phyloP scores from a whole-genome alignment of 78 protist species.

The Protostelium mycophagum region DNA sequence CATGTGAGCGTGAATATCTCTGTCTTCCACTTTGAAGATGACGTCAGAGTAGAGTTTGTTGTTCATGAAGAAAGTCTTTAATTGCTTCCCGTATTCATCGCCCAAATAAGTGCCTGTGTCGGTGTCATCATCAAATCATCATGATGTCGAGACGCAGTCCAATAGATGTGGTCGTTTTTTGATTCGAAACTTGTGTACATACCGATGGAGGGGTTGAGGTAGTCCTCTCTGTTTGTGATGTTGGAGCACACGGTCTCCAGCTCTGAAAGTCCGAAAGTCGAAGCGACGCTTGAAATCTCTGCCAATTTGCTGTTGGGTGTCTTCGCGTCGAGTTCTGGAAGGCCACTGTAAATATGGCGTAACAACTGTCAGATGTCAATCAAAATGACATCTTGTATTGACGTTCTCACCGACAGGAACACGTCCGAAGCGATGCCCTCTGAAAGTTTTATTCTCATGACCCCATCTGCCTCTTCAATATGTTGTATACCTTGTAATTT shows the following conservation, averaged over 20 bases:
- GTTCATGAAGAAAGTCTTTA: slow-evolving; percentile 41
- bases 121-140: background rate
- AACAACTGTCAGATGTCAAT: background rate
- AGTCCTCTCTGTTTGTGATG: slow-evolving; percentile 21
- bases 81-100: slow-evolving; percentile 37
- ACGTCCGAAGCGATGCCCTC: too few species aligned
- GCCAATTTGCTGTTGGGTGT: slow-evolving; percentile 17
- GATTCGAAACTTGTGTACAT: too few species aligned
- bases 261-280: slow-evolving; percentile 12
- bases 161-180: too few species aligned
- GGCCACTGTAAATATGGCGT: slow-evolving; percentile 41
- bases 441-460: too few species aligned
- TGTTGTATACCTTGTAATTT: too few species aligned
- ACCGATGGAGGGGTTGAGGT: slow-evolving; percentile 50
- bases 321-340: slow-evolving; percentile 14
- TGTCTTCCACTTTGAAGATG: slow-evolving; percentile 42
- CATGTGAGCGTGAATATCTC: slow-evolving; percentile 41
- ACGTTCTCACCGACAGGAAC: too few species aligned
- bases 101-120: slow-evolving; percentile 38
- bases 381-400: too few species aligned
- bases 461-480: too few species aligned
- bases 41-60: slow-evolving; percentile 46
- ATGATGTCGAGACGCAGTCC: background rate
- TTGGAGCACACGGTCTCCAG: slow-evolving; percentile 38
- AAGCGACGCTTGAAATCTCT: slow-evolving; percentile 24